phyloP scores from a whole-genome alignment of 139 green algal species.

The Diplosphaera chodatii region DNA sequence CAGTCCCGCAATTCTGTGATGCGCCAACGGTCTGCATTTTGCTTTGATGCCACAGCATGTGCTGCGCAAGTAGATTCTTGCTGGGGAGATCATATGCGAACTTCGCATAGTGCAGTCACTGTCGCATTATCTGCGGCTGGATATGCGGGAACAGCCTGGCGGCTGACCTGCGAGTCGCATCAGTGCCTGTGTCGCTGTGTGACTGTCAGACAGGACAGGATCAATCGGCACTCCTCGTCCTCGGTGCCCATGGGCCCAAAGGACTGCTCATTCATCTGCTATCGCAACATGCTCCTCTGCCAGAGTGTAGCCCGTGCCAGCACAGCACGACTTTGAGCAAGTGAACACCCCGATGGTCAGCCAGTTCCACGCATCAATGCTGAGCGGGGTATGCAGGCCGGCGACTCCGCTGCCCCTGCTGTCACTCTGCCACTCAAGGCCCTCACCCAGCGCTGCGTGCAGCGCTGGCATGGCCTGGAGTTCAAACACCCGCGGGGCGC shows the following conservation, averaged over 20 bases:
- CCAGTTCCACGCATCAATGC: conserved; percentile 52
- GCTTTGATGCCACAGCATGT: too few species aligned
- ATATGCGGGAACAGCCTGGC: too few species aligned
- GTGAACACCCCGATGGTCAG: conserved; percentile 47
- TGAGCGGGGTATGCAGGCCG: conserved; percentile 1
- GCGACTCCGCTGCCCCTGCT: background rate
- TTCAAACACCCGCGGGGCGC: conserved; percentile 38
- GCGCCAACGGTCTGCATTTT: background rate
- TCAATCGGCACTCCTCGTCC: too few species aligned
- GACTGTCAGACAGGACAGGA: too few species aligned
- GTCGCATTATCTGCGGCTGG: too few species aligned
- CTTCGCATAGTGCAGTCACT: too few species aligned
- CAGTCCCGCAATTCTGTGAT: background rate
- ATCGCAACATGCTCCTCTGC: conserved; percentile 36
- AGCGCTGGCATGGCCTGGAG: conserved; percentile 60
- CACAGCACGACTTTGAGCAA: conserved; percentile 21
- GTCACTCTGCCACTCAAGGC: background rate
- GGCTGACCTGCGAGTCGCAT: too few species aligned
- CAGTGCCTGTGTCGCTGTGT: too few species aligned
- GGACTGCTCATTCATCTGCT: conserved; percentile 38
- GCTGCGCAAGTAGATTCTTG: too few species aligned
- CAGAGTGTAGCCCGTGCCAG: background rate
- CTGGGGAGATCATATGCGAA: too few species aligned
- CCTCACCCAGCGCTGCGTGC: background rate
- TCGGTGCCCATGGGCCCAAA: too few species aligned